Percentiles rank a stretch among this genome's conserved stretches.
These are phyloP conservation scores for Coniosporium apollinis DNA, from an alignment of 495 filamentous ascomycete species.

Conservation along the genomic window DNA sequence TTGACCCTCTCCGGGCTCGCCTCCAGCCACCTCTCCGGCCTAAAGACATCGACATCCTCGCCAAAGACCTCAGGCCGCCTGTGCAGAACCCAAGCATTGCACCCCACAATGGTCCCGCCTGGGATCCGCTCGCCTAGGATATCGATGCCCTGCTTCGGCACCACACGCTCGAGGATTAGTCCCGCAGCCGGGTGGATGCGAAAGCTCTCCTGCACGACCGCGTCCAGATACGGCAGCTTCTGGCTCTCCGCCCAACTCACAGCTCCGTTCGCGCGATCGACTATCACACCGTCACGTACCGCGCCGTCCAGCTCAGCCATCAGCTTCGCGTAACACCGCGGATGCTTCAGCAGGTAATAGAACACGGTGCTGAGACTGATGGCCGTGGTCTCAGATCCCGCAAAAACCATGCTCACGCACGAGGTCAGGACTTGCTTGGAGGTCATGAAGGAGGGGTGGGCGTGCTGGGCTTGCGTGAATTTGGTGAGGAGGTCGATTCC, in stretches of 20 bases:
- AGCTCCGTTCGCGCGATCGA: slow-evolving; percentile 12
- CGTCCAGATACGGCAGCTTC: slow-evolving; percentile 44
- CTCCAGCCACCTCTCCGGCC: slow-evolving; percentile 41
- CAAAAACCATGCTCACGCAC: slow-evolving; percentile 47
- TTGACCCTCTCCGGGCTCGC: slow-evolving; percentile 21
- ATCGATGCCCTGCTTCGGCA: slow-evolving; percentile 35
- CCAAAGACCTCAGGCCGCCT: slow-evolving; percentile 37
- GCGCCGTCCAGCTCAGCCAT: slow-evolving; percentile 25
- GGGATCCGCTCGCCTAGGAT: slow-evolving; percentile 36
- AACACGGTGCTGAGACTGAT: slow-evolving; percentile 25
- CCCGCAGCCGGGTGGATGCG: slow-evolving; percentile 47
- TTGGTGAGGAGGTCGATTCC: slow-evolving; percentile 29
- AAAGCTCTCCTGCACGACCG: slow-evolving; percentile 53
- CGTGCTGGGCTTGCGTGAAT: slow-evolving; percentile 30
- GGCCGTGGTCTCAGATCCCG: slow-evolving; percentile 27
- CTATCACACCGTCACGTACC: slow-evolving; percentile 18
- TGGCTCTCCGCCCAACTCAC: slow-evolving; percentile 29
- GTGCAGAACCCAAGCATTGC: slow-evolving; percentile 43
- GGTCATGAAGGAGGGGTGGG: slow-evolving; percentile 45
- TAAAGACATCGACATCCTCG: slow-evolving; percentile 31
- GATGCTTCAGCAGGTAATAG: slow-evolving; percentile 24
- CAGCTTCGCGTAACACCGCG: slow-evolving; percentile 21
- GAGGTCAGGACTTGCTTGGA: slow-evolving; percentile 46
- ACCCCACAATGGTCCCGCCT: slow-evolving; percentile 41
- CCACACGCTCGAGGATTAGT: slow-evolving; percentile 45